A percentile compares a stretch with the other conserved stretches of the same genome.
These are phyloP conservation scores for Albophoma yamanashiensis DNA, from an alignment of 2,329 filamentous ascomycete genomes.

Conservation along the genomic window DNA sequence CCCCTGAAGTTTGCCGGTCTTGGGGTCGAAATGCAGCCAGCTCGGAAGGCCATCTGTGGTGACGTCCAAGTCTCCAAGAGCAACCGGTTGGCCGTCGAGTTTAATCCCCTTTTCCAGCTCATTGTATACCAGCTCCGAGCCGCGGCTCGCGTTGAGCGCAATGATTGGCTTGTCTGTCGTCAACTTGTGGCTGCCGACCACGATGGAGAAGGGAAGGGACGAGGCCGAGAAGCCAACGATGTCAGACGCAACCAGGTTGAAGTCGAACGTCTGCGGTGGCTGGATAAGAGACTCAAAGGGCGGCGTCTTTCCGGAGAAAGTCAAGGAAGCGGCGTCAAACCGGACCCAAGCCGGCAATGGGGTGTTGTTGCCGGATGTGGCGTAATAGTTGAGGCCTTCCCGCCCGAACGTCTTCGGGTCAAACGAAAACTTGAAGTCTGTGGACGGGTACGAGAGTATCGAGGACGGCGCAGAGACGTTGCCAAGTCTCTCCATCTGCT, in stretches of 20 bases:
- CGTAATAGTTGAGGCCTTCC: conserved; percentile 58
- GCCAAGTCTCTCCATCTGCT: conserved; percentile 48
- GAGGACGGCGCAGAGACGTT: conserved; percentile 49
- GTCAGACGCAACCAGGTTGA: conserved; percentile 70
- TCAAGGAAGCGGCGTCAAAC: conserved; percentile 55
- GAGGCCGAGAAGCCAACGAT: conserved; percentile 65
- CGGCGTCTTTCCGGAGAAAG: conserved; percentile 63
- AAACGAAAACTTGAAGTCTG: conserved; percentile 42
- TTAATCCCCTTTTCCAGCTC: conserved; percentile 39
- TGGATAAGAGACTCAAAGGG: conserved; percentile 50
- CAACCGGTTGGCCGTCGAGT: conserved; percentile 44
- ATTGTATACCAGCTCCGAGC: conserved; percentile 39
- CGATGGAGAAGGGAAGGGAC: conserved; percentile 56
- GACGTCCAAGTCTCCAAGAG: conserved; percentile 40
- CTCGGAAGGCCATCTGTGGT: conserved; percentile 42
- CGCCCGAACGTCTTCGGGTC: conserved; percentile 52
- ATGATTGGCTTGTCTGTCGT: conserved; percentile 49
- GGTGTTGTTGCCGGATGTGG: conserved; percentile 64
- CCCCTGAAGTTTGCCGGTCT: conserved; percentile 53
- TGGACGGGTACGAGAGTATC: conserved; percentile 43
- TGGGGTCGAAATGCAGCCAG: conserved; percentile 59
- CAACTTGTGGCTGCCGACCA: conserved; percentile 61
- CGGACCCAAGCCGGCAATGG: conserved; percentile 75
- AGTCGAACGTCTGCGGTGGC: conserved; percentile 59
- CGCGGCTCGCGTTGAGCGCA: conserved; percentile 44